A percentile compares a stretch with the other conserved stretches of the same genome.
Evolutionary conservation across 805 yeast genomes (phyloP).

Genomic region (Candida golubevii): DNA sequence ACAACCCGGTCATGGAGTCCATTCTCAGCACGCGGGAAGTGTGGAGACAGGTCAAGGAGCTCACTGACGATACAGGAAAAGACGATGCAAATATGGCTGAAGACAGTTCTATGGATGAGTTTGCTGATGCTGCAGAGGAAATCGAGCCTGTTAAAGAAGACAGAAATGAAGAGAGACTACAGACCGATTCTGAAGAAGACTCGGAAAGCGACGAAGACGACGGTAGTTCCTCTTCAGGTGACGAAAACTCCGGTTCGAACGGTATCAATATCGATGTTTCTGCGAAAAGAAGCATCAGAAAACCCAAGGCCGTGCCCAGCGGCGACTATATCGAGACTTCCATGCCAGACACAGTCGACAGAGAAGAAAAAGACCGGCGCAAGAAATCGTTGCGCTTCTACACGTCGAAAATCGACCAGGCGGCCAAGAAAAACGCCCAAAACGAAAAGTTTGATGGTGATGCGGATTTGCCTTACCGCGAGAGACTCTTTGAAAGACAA

Average conservation of each 20-base stretch:
- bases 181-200: constrained; percentile 9
- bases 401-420: constrained; percentile 93
- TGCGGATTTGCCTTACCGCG: constrained; percentile 85
- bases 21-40: constrained; percentile 77
- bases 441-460: constrained; percentile 69
- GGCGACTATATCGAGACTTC: constrained; percentile 68
- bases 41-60: constrained; percentile 76
- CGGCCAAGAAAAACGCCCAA: constrained; percentile 50
- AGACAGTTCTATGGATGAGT: background rate
- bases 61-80: constrained; percentile 2
- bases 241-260: constrained; percentile 26
- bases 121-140: background rate
- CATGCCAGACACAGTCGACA: constrained; percentile 70
- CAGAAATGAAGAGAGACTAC: constrained; percentile 10
- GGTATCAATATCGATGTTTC: constrained; percentile 46
- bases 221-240: constrained; percentile 16
- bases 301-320: constrained; percentile 9
- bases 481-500: constrained; percentile 85
- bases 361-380: constrained; percentile 78
- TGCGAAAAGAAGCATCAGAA: constrained; percentile 48
- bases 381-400: constrained; percentile 86
- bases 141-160: background rate
- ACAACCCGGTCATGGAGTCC: constrained; percentile 85
- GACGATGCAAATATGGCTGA: background rate
- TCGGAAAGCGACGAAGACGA: constrained; percentile 11